Base-by-base conservation (phyloP, 805 yeast genomes). In the Metschnikowia gruessii region DNA sequence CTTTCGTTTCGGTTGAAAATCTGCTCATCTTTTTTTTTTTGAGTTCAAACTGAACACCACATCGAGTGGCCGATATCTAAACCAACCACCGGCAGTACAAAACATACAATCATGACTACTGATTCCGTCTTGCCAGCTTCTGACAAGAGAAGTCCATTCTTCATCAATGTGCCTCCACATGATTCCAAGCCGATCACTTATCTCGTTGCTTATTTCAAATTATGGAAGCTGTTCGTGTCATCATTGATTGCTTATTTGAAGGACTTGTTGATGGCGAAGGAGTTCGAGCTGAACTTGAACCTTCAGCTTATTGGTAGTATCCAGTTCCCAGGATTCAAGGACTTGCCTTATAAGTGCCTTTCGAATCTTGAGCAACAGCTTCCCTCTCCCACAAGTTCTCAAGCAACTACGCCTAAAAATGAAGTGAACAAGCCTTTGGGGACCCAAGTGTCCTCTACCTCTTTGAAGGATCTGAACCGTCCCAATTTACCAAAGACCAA, bases 201-300 rank as follows among this genome's bases (percentile, higher is more conserved):
- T 36, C 62, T 72, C 55, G 56, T 72, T 17, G 49, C 47, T 18
- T 71, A 63, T 51, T 72, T 72, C 64, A 69, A 67, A 56, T 60
- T 60, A 42, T 72, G 75, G 70, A 70, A 70, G 54, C 61, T 60
- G 43, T 66, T 70, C 43, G 68, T 72, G 49, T 63, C 63, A 48
- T 61, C 72, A 9, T 54, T 72, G 42, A 59, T 68, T 8, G 58
- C 63, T 42, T 72, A 72, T 50, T 59, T 68, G 37, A 68, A 63
- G 48, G 76, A 79, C 54, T 63, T 76, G 47, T 62, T 75, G 31
- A 61, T 77, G 43, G 76, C 78, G 46, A 77, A 77, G 58, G 80
- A 72, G 52, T 61, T 60, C 36, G 64, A 61, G 41, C 59, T 61
- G 55, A 61, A 70, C 53, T 55, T 72, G 44, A 65, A 65, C 42